Evolutionary conservation across 2,329 filamentous ascomycete genomes (phyloP), one percentile per base, ranked within the genome.

Genomic region (Hysterium pulicare): DNA sequence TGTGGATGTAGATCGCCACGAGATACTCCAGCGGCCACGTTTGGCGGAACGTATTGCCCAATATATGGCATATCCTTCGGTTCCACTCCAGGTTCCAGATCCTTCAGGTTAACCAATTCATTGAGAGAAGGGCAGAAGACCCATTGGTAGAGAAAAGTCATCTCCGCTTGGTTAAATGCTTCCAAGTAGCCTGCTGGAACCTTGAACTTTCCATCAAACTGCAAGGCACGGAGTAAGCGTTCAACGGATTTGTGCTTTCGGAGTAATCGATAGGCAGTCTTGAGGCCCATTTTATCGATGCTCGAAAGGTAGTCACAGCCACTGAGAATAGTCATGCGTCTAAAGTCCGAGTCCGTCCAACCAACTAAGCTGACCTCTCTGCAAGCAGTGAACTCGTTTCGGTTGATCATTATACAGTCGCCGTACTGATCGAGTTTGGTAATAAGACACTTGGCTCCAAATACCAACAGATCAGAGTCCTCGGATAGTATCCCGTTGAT

Each of bases 361-460:
- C 90, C 91, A 3, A 89, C 85, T 31, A 98, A 71, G 41, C 86
- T 95, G 37, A 97, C 78, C 51, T 96, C 93, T 38, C 87, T 84
- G 52, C 89, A 94, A 22, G 87, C 83, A 40, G 87, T 86, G 60
- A 98, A 97, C 61, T 96, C 87, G 11, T 81, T 81, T 24, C 93
- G 85, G 57, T 89, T 89, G 62, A 98, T 86, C 71, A 96, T 90
- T 48, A 97, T 78, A 59, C 90, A 95, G 48, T 93, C 87, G 36
- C 93, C 93, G 53, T 95, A 89, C 64, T 94, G 86, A 58, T 96
- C 91, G 40, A 98, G 76, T 67, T 98, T 98, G 4, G 93, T 97
- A 46, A 98, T 72, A 10, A 98, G 76, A 40, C 87, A 81, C 67
- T 89, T 91, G 19, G 90, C 90, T 13, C 93, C 93, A 55, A 98